Conservation (phyloP, 305 asterid species). For the Solanum chacoense region DNA sequence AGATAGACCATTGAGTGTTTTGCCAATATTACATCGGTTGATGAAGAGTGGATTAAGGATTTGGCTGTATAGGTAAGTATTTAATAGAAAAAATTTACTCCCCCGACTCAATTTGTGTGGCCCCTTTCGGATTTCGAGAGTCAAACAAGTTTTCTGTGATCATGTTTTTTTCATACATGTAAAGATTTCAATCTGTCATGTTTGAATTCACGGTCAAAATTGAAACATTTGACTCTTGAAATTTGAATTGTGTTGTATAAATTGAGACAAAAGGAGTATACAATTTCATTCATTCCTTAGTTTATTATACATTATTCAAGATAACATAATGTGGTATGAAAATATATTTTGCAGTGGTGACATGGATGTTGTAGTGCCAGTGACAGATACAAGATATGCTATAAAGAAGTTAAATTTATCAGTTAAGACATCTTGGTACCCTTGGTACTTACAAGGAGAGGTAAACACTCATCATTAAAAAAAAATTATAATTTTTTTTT, state of each 20-base stretch:
- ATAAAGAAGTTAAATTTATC: constrained; percentile 15
- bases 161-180: not conserved
- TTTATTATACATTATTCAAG: not conserved
- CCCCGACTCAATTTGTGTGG: no score
- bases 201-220: not conserved
- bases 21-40: constrained; percentile 27
- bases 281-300: not conserved
- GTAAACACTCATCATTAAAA: not conserved
- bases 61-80: constrained; percentile 29
- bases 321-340: not conserved
- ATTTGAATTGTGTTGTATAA: accelerated
- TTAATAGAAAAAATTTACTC: not conserved
- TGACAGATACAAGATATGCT: constrained; percentile 26
- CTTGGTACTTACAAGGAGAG: constrained; percentile 28
- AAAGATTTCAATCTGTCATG: not conserved
- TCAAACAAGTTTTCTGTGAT: not conserved
- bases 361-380: constrained; percentile 20
- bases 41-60: constrained; percentile 25
- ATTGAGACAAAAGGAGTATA: not conserved
- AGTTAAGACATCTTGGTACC: constrained; percentile 23
- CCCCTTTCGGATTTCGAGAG: not conserved
- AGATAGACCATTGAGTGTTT: constrained; percentile 12
- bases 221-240: not conserved
- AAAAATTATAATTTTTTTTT: not conserved
- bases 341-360: constrained; percentile 28